phyloP scores from a whole-genome alignment of 192 early-diverging fungal genomes.

The Umbelopsis isabellina region DNA sequence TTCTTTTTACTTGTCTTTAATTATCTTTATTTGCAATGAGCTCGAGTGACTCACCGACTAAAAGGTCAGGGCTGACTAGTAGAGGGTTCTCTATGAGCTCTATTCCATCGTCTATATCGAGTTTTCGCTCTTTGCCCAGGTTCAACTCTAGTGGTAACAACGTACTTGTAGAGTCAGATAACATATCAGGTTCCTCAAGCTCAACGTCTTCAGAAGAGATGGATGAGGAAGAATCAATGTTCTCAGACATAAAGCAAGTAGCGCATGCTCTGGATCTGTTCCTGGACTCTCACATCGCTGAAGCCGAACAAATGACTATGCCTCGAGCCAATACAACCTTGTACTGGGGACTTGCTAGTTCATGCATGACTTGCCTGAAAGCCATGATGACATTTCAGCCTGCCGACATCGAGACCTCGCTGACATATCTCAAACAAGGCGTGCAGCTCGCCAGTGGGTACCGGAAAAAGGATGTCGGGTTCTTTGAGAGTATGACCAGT shows the following conservation, averaged over 20 bases:
- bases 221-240: constrained; percentile 12
- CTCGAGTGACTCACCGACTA: not conserved
- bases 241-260: constrained; percentile 42
- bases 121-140: not conserved
- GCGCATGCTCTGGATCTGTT: constrained; percentile 72
- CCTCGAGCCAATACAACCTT: constrained; percentile 49
- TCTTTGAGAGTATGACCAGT: constrained; percentile 51
- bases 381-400: constrained; percentile 82
- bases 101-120: not conserved
- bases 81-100: constrained; percentile 15
- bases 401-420: constrained; percentile 65
- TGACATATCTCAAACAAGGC: constrained; percentile 62
- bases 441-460: constrained; percentile 62
- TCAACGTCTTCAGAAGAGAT: not conserved
- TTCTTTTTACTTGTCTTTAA: not conserved
- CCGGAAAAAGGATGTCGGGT: constrained; percentile 61
- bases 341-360: constrained; percentile 73
- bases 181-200: not conserved
- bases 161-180: not conserved
- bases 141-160: not conserved
- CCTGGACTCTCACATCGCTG: constrained; percentile 72
- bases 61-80: not conserved
- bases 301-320: constrained; percentile 63
- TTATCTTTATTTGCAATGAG: not conserved
- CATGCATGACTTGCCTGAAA: constrained; percentile 69